These are phyloP conservation scores for Podospora anserina DNA, from an alignment of 495 filamentous ascomycete species.

Conservation along the genomic window DNA sequence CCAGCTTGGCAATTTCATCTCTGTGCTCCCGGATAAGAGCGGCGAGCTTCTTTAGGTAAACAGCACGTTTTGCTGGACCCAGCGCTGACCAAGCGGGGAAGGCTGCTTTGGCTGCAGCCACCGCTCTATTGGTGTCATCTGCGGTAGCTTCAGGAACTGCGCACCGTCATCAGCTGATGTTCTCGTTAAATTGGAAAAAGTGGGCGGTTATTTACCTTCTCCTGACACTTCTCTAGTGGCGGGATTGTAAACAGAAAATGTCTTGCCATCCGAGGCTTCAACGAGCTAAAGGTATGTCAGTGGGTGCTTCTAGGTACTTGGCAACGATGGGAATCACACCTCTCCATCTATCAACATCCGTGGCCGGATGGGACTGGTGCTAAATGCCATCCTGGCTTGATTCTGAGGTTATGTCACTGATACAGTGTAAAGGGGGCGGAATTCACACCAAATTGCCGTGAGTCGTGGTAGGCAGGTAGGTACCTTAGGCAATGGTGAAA, in stretches of 20 bases:
- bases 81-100: conserved; percentile 56
- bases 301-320: not conserved
- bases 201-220: not conserved
- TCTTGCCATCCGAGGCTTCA: conserved; percentile 35
- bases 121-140: conserved; percentile 55
- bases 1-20: conserved; percentile 52
- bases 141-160: conserved; percentile 33
- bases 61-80: conserved; percentile 41
- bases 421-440: no score
- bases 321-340: conserved; percentile 17
- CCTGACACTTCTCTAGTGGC: conserved; percentile 23
- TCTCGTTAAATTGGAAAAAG: not conserved
- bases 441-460: no score
- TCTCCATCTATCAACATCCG: conserved; percentile 42
- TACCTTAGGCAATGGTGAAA: no score
- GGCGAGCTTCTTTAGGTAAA: conserved; percentile 52
- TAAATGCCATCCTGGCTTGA: conserved; percentile 6
- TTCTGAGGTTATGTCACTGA: not conserved
- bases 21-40: conserved; percentile 45
- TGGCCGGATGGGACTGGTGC: conserved; percentile 13
- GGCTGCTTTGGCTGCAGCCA: conserved; percentile 57
- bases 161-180: not conserved
- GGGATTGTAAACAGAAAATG: conserved; percentile 36
- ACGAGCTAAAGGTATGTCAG: conserved; percentile 31
- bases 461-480: no score